A percentile compares a stretch with the other conserved stretches of the same genome.
Conservation (phyloP, 805 yeast species). For the Blastobotrys muscicola region DNA sequence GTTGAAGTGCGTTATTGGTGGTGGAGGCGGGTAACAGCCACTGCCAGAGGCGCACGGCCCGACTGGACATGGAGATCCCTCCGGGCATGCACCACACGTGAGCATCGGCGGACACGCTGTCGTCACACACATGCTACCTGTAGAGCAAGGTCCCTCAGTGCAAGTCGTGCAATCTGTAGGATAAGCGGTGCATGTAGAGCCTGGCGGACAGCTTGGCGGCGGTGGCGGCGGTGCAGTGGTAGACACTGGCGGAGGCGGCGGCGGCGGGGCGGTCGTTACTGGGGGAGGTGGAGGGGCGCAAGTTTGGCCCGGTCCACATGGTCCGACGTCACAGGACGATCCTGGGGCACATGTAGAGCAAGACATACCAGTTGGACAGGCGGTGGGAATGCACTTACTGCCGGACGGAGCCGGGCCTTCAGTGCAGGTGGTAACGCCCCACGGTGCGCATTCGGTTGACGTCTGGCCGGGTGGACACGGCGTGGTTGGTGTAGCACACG, state of each 20-base stretch:
- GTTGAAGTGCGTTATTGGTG: background rate
- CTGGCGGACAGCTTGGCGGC: background rate
- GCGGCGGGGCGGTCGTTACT: constrained; percentile 1
- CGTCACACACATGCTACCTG: background rate
- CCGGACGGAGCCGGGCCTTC: background rate
- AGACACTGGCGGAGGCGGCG: constrained; percentile 7
- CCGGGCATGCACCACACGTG: no score
- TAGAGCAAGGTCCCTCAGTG: background rate
- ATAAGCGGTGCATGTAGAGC: no score
- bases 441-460: constrained; percentile 2
- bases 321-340: no score
- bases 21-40: background rate
- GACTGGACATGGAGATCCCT: no score
- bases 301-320: no score
- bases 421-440: constrained; percentile 3
- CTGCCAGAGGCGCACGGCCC: background rate
- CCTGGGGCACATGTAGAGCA: no score
- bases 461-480: constrained; percentile 6
- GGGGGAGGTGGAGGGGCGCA: background rate
- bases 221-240: constrained; percentile 4
- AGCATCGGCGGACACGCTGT: background rate
- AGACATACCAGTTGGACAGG: no score
- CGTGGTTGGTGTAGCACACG: constrained; percentile 3
- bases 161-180: no score
- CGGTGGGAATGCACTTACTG: no score